These are phyloP conservation scores for Psilocybe azurescens DNA, from an alignment of 768 basidiomycete species.

Conservation along the genomic window DNA sequence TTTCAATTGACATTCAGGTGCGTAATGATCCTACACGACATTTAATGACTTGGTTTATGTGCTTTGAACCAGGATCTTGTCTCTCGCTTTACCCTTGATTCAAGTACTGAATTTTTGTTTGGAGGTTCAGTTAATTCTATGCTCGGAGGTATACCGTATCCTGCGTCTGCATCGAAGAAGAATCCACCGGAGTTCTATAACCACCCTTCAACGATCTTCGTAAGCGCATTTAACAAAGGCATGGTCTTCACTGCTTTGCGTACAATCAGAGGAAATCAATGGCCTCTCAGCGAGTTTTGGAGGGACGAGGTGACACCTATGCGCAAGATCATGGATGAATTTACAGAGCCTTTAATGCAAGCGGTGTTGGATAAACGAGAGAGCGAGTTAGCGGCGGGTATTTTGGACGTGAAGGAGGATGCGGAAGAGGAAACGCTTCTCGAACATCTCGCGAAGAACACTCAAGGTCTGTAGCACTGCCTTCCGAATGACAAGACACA, in stretches of 20 bases:
- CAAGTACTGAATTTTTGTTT: conserved; percentile 66
- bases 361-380: conserved; percentile 48
- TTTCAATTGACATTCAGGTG: conserved; percentile 67
- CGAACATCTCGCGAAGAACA: conserved; percentile 55
- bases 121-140: conserved; percentile 56
- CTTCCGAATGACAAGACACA: background rate
- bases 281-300: conserved; percentile 52
- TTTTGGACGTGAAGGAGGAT: conserved; percentile 27
- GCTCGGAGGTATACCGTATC: conserved; percentile 54
- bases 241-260: conserved; percentile 45
- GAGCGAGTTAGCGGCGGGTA: conserved; percentile 8
- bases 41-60: background rate
- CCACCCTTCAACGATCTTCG: conserved; percentile 50
- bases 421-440: conserved; percentile 49
- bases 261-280: conserved; percentile 36
- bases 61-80: conserved; percentile 41
- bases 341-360: conserved; percentile 54
- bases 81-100: conserved; percentile 64
- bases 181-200: conserved; percentile 30
- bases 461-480: conserved; percentile 43
- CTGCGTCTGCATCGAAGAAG: conserved; percentile 31
- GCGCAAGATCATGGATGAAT: conserved; percentile 50
- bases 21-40: background rate
- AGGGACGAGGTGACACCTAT: conserved; percentile 46
- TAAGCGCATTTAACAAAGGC: conserved; percentile 52